Percentiles rank a stretch among this genome's conserved stretches.
Evolutionary conservation across 208 protist genomes (phyloP).

Genomic region (Crithidia thermophila): DNA sequence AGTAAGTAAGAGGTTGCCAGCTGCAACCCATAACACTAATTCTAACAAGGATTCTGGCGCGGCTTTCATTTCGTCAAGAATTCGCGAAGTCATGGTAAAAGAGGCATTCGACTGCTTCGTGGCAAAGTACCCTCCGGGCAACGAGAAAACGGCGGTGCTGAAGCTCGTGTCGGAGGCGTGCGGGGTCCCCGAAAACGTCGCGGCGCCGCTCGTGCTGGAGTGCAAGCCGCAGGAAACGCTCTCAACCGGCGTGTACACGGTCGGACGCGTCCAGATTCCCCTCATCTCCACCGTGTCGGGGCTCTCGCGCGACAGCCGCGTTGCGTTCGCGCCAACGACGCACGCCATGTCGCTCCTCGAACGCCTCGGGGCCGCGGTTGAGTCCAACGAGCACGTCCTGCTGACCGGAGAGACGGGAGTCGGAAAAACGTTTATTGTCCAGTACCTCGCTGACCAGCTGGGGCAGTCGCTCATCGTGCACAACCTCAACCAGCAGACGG

Average conservation of each 20-base stretch:
- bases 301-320: slow-evolving; percentile 53
- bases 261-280: slow-evolving; percentile 67
- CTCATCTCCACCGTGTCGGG: slow-evolving; percentile 36
- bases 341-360: slow-evolving; percentile 96
- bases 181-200: slow-evolving; percentile 63
- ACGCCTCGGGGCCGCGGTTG: slow-evolving; percentile 90
- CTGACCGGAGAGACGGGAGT: slow-evolving; percentile 99
- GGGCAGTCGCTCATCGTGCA: slow-evolving; percentile 95
- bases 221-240: slow-evolving; percentile 66
- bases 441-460: slow-evolving; percentile 90
- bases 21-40: slow-evolving; percentile 26
- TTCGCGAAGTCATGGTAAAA: slow-evolving; percentile 90
- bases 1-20: slow-evolving; percentile 58
- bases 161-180: slow-evolving; percentile 53
- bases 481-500: slow-evolving; percentile 99
- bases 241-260: slow-evolving; percentile 43
- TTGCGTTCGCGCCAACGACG: slow-evolving; percentile 96
- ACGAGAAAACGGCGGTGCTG: slow-evolving; percentile 44
- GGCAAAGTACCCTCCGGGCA: slow-evolving; percentile 62
- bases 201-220: slow-evolving; percentile 65
- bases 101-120: slow-evolving; percentile 95
- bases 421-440: slow-evolving; percentile 95
- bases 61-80: slow-evolving; percentile 73
- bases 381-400: slow-evolving; percentile 95
- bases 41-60: slow-evolving; percentile 9